These are phyloP conservation scores for Acacia pycnantha DNA, from an alignment of 331 rosid species.

Conservation along the genomic window DNA sequence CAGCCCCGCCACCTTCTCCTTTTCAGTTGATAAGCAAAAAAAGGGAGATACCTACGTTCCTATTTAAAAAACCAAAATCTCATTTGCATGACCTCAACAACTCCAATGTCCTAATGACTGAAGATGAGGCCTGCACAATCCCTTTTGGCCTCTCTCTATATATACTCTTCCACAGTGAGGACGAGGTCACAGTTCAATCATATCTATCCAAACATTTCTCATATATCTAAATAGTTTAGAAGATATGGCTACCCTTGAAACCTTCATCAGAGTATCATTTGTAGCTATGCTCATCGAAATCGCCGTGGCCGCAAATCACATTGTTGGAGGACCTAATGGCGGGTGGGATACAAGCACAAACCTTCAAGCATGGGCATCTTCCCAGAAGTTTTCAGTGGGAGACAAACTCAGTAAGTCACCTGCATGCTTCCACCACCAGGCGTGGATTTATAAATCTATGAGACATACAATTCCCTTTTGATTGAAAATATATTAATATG, in stretches of 20 bases:
- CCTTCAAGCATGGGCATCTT: slow-evolving; percentile 63
- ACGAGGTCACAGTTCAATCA: slow-evolving; percentile 17
- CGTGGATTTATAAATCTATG: too few relatives aligned
- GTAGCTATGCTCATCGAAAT: slow-evolving; percentile 44
- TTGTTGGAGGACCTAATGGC: slow-evolving; percentile 69
- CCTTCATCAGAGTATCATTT: slow-evolving; percentile 35
- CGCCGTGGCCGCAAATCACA: slow-evolving; percentile 53
- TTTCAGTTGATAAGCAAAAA: neutral
- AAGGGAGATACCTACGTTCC: neutral
- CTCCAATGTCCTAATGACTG: slow-evolving; percentile 42
- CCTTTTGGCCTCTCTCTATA: slow-evolving; percentile 24
- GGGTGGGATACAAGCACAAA: slow-evolving; percentile 64
- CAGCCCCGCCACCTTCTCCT: slow-evolving; percentile 7
- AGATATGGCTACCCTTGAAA: slow-evolving; percentile 45
- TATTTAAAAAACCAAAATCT: neutral
- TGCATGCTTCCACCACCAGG: neutral
- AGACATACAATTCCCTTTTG: neutral
- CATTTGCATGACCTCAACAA: slow-evolving; percentile 38
- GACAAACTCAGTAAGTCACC: slow-evolving; percentile 66
- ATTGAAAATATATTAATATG: neutral
- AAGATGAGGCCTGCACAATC: slow-evolving; percentile 24
- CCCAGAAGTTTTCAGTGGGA: slow-evolving; percentile 55
- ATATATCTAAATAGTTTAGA: neutral
- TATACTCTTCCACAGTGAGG: slow-evolving; percentile 21
- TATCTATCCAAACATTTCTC: slow-evolving; percentile 21